phyloP scores from a whole-genome alignment of 2,329 filamentous ascomycete species.

The Aspergillus sp. region DNA sequence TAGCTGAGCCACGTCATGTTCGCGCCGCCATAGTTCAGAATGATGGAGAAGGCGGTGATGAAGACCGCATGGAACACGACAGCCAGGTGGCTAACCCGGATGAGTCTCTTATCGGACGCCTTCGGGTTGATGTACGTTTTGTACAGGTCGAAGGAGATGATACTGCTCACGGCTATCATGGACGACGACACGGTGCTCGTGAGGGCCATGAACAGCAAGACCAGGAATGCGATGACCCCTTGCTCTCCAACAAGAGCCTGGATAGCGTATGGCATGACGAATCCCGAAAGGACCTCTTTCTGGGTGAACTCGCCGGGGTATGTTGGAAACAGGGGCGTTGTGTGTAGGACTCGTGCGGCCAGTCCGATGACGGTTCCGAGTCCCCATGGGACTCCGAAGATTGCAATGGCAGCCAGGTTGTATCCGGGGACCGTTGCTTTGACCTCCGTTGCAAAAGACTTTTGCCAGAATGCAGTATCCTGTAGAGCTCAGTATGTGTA shows the following conservation, averaged over 20 bases:
- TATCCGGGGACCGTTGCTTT: constrained; percentile 50
- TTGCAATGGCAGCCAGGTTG: constrained; percentile 45
- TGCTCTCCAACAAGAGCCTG: constrained; percentile 45
- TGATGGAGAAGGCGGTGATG: constrained; percentile 49
- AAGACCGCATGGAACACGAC: constrained; percentile 50
- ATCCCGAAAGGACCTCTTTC: constrained; percentile 43
- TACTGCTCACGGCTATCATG: constrained; percentile 53
- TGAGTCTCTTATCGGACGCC: constrained; percentile 43
- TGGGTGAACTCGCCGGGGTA: constrained; percentile 43
- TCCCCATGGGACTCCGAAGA: constrained; percentile 50
- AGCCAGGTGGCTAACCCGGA: constrained; percentile 48
- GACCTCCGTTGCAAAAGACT: constrained; percentile 51
- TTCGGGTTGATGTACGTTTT: constrained; percentile 51
- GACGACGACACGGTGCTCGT: constrained; percentile 52
- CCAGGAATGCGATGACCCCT: constrained; percentile 45
- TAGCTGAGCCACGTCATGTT: constrained; percentile 50
- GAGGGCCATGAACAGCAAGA: constrained; percentile 53
- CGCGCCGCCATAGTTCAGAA: constrained; percentile 49
- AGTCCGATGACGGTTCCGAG: constrained; percentile 49
- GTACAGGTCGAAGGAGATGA: constrained; percentile 52
- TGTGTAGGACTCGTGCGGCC: constrained; percentile 45
- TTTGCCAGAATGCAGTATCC: constrained; percentile 55
- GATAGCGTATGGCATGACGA: constrained; percentile 50
- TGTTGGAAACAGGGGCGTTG: constrained; percentile 46
- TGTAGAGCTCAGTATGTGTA: constrained; percentile 7